Conservation (phyloP, 768 basidiomycete species). For the Naganishia vaughanmartiniae region DNA sequence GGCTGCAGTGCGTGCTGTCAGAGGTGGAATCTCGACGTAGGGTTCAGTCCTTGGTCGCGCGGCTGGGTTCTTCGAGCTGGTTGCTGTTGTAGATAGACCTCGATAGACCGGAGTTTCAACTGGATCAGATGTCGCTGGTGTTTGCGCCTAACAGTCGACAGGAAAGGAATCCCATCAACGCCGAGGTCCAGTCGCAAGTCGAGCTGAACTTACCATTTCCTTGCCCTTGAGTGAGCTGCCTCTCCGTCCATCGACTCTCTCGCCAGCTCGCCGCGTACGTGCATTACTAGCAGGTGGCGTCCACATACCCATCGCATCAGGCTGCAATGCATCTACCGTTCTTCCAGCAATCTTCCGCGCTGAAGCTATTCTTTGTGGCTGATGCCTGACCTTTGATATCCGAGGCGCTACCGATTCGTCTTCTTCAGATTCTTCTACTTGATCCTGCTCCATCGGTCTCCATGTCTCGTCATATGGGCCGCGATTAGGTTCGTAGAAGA, state of each 20-base stretch:
- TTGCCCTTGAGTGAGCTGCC: background rate
- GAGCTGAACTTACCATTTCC: background rate
- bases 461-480: constrained; percentile 11
- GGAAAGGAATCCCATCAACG: background rate
- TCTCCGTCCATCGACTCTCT: too few species aligned
- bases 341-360: background rate
- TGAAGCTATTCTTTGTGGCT: constrained; percentile 4
- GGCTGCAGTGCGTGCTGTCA: background rate
- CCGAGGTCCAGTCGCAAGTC: too few species aligned
- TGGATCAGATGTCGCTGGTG: background rate
- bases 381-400: background rate
- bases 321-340: background rate
- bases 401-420: background rate
- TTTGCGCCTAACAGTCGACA: background rate
- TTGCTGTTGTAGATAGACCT: background rate
- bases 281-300: constrained; percentile 4
- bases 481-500: background rate
- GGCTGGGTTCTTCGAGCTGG: background rate
- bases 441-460: constrained; percentile 6
- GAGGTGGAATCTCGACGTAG: background rate
- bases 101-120: constrained; percentile 3
- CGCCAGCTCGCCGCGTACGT: background rate
- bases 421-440: background rate
- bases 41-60: background rate
- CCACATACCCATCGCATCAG: background rate